Evolutionary conservation across 768 basidiomycete species (phyloP).

Genomic region (Rhizopogon rudus): DNA sequence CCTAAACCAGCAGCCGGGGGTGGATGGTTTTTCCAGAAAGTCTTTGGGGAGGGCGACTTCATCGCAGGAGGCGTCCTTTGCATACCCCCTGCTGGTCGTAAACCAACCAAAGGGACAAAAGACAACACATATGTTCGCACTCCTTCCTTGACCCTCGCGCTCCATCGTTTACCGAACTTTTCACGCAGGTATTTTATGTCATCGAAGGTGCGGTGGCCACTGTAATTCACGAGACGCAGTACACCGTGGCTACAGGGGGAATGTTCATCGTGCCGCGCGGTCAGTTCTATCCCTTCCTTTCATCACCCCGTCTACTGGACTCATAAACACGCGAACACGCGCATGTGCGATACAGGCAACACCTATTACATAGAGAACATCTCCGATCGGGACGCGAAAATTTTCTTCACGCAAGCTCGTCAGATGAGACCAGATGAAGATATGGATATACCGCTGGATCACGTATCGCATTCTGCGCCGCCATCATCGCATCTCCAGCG

Average conservation of each 20-base stretch:
- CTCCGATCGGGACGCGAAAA: constrained; percentile 64
- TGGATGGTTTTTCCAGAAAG: constrained; percentile 84
- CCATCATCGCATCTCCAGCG: constrained; percentile 23
- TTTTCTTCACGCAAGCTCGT: constrained; percentile 92
- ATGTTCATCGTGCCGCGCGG: constrained; percentile 92
- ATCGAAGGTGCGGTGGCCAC: constrained; percentile 88
- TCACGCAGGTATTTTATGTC: constrained; percentile 64
- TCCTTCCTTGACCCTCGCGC: neutral
- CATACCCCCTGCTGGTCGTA: constrained; percentile 75
- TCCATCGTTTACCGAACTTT: neutral
- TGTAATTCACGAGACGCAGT: constrained; percentile 73
- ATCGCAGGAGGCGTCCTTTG: constrained; percentile 86
- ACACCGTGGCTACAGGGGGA: constrained; percentile 75
- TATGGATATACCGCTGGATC: constrained; percentile 13
- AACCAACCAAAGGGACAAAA: constrained; percentile 83
- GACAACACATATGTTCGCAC: constrained; percentile 87
- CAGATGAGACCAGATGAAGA: constrained; percentile 33
- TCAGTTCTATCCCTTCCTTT: constrained; percentile 24
- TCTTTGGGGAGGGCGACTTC: constrained; percentile 88
- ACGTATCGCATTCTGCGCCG: constrained; percentile 24
- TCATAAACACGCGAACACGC: neutral
- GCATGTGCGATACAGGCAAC: constrained; percentile 54
- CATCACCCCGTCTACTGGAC: neutral
- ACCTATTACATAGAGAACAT: constrained; percentile 90
- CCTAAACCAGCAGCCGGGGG: constrained; percentile 56